Base-by-base conservation (phyloP, 106 monocot genomes). In the Allium cepa region DNA sequence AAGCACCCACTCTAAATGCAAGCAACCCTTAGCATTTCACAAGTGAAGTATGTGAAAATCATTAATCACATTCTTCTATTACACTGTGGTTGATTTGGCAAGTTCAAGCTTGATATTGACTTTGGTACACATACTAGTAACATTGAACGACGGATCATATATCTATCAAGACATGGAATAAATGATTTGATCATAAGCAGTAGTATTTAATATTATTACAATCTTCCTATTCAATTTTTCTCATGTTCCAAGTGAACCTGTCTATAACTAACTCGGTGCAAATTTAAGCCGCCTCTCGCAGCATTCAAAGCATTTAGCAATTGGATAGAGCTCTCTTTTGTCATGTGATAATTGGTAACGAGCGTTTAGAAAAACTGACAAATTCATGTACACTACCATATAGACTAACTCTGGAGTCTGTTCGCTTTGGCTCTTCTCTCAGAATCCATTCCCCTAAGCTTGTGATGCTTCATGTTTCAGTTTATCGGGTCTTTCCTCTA, bases 161-260 rank as follows among this genome's bases (percentile, higher is more conserved):
- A n/a, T 46, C 13, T 69, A 22, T 68, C 67, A 11, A 68, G 67
- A 68, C 50, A 68, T 68, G 67, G 67, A 17, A 68, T 68, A 12
- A 52, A 56, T 53, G 56, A 55, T n/a, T 14, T 69, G 4, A 56
- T 9, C 12, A 1, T 69, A 14, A 11, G 3, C n/a, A 48, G 7
- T 47, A 18, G 36, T 57, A 17, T 3, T 3, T 46, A 16, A 1
- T 4, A 9, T 28, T 4, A 10, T 5, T 59, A 70, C 58, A 70
- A 70, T 48, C 51, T 11, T 58, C 14, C 70, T 15, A 59, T 59
- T 18, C 47, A 46, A 17, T 9, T 70, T 10, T 59, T 59, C 58
- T 46, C 59, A 70, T 70, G 46, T 11, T 10, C 11, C 6, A 57
- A 17, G 7, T 27, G 57, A 9, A 59, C 70, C 13, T 18, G 46